Evolutionary conservation across 2,329 filamentous ascomycete species (phyloP), one percentile per base, ranked within the genome.

Genomic region (Microsporum canis): DNA sequence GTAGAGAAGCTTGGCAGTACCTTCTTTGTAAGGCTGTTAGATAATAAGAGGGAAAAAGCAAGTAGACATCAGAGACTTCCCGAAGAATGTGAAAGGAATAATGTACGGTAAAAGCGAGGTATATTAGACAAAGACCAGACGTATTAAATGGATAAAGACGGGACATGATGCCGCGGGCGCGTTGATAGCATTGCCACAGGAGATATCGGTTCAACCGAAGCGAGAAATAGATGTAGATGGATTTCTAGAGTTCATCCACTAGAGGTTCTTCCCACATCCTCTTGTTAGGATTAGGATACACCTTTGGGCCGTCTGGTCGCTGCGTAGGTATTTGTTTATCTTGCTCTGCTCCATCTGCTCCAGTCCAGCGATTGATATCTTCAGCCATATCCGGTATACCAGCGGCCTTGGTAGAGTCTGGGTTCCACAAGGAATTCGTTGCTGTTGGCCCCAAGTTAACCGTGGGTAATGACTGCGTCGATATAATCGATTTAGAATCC

Each of bases 261-360:
- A n/a, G 7, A 31, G 49, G 49, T 53, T 75, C 76, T 60, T 79
- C 77, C 67, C 73, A 78, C 76, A 78, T 79, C 61, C 77, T 68
- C 67, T 80, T 80, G 66, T 78, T 78, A 6, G 77, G 67, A 66
- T 80, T 80, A 29, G 72, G 70, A 47, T 17, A 39, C 38, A 75
- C 73, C 56, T 74, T 73, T 53, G 75, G 71, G 56, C 66, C 65
- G 31, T 67, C 63, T 43, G 66, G 66, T 65, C 75, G 73, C 59
- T 76, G 72, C 1, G 69, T 69, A 3, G 71, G 70, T 12, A 72
- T 66, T 58, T 74, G 71, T 58, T 74, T 70, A 29, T 59, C 41
- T 29, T 23, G 8, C 29, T 47, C 57, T 14, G 56, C 65, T 7
- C 14, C 3, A n/a, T 27, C 49, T 33, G 49, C 58, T 66, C 38